Evolutionary conservation across 2,329 filamentous ascomycete genomes (phyloP).

Genomic region (Penicillium sp.): DNA sequence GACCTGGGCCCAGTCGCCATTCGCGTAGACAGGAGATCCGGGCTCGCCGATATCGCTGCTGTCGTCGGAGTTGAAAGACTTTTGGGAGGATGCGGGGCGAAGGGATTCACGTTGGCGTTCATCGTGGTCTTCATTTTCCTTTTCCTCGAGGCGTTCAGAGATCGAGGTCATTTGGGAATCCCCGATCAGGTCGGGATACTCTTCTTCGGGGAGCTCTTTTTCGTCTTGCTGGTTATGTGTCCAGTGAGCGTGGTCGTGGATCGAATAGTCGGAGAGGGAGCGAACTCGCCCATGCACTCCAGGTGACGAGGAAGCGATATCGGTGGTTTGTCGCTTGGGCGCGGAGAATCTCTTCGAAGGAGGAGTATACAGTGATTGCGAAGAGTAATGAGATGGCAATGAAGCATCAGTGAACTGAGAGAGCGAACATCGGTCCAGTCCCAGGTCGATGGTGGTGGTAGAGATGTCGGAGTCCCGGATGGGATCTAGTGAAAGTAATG

Average conservation of each 20-base stretch:
- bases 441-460: conserved; percentile 14
- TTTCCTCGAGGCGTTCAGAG: conserved; percentile 22
- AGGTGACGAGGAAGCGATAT: conserved; percentile 20
- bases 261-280: conserved; percentile 22
- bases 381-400: conserved; percentile 22
- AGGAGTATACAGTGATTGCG: conserved; percentile 18
- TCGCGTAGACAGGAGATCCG: conserved; percentile 27
- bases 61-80: conserved; percentile 21
- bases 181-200: conserved; percentile 20
- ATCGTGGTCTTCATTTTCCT: conserved; percentile 10
- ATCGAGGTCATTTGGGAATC: conserved; percentile 27
- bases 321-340: conserved; percentile 12
- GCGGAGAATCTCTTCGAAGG: conserved; percentile 6
- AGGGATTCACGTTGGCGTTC: conserved; percentile 7
- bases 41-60: conserved; percentile 32
- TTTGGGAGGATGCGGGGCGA: conserved; percentile 12
- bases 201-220: conserved; percentile 9
- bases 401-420: conserved; percentile 25
- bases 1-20: conserved; percentile 24
- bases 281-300: conserved; percentile 15
- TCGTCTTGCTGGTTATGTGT: conserved; percentile 3
- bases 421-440: conserved; percentile 18
- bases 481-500: conserved; percentile 18
- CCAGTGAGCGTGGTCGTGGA: conserved; percentile 16
- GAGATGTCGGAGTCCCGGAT: conserved; percentile 23